Base-by-base conservation (phyloP, 768 basidiomycete species). In the Lentinula raphanica region DNA sequence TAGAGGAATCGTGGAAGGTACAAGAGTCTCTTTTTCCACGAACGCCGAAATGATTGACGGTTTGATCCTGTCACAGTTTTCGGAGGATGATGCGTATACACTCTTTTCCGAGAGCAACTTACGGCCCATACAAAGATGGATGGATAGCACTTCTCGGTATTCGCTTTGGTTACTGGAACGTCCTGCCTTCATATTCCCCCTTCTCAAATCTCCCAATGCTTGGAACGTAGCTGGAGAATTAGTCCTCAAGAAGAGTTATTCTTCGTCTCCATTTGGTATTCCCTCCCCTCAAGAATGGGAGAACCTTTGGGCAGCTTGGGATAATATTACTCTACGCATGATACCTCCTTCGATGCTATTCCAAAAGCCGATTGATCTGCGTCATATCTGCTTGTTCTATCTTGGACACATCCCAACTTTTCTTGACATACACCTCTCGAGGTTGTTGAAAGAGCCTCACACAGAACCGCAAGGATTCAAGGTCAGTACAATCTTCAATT, bases 341-440 rank as follows among this genome's bases (percentile, higher is more conserved):
- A 93, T 98, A 56, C 88, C 94, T 0, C 74, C 80, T 19, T 81
- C 85, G 27, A 90, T 98, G 88, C 76, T 96, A 25, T 87, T 86
- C 68, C 77, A 90, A 68, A 96, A 92, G 68, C 95, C 96, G 3
- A 98, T 98, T 60, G 87, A 97, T 66, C 75, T 98, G 46, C 81
- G 97, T 29, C 95, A 98, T 70, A 94, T 96, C 58, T 96, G 94
- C 66, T 79, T 98, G n/a, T 99, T 99, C 74, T 98, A 98, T 71
- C 67, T 92, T 12, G 96, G 96, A 0, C 97, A 98, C 68, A 93
- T 98, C 46, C 93, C 93, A 1, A 80, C 91, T 19, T 97, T 96
- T 75, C 71, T 95, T 61, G 95, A 97, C 65, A 97, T 97, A 23
- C 89, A 96, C 66, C 72, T 96, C 49, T 90, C 91, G 2, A 78